Evolutionary conservation across 108 stramenopile genomes (phyloP), one percentile per base, ranked within the genome.

Genomic region (Cyclotella sp.): DNA sequence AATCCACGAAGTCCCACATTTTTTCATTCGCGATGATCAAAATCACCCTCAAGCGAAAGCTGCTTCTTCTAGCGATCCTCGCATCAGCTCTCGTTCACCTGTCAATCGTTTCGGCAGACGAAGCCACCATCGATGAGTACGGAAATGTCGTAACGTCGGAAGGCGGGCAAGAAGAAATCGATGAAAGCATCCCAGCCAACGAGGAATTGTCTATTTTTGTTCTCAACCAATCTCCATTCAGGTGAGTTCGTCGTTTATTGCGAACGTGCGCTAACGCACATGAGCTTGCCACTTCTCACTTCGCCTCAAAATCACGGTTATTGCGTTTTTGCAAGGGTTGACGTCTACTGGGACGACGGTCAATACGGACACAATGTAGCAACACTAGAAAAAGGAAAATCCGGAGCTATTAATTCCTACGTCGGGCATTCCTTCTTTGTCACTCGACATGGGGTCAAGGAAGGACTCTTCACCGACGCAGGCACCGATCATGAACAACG

Each of bases 291-390:
- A 14, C 41, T n/a, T 62, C 57, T 6, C 34, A 34, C 34, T 34
- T 34, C 34, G 34, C 6, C 34, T 34, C 34, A 34, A 34, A 34
- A 34, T 34, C 68, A 62, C 27, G n/a, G n/a, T n/a, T n/a, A n/a
- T n/a, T n/a, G n/a, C n/a, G n/a, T n/a, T n/a, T n/a, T n/a, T 8
- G 85, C 49, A 47, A 84, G 88, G 47, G 78, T 72, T 46, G 88
- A 89, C 71, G 30, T 89, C 16, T 83, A 89, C 42, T 89, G 83
- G 76, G 88, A 89, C 67, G 86, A 89, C 71, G 88, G 83, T 0
- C 58, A 71, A 29, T 84, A 83, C 54, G 88, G 88, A 13, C 14
- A 19, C n/a, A 28, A 54, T 55, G 61, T 89, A 26, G 43, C 82
- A 34, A 87, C 76, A 14, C 65, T 86, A n/a, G 85, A 86, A 41